Evolutionary conservation across 352 stramenopile genomes (phyloP).

Genomic region (Phytophthora meadii): DNA sequence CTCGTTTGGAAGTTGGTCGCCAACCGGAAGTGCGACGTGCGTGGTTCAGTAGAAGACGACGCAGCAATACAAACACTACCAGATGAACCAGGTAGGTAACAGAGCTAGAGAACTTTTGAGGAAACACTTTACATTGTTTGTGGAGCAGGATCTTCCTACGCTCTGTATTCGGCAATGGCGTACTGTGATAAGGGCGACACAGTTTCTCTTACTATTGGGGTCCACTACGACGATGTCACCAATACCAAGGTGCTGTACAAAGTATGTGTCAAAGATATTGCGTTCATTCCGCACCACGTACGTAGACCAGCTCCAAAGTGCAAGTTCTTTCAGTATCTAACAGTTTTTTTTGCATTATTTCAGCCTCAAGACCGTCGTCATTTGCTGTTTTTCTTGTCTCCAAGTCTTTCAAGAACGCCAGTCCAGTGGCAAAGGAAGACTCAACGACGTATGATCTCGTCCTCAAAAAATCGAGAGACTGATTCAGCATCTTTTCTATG

Average conservation of each 20-base stretch:
- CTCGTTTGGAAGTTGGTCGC: slow-evolving; percentile 32
- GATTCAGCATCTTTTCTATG: slow-evolving; percentile 18
- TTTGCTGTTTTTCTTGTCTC: slow-evolving; percentile 11
- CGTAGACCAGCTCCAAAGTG: not conserved
- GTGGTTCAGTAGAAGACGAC: slow-evolving; percentile 18
- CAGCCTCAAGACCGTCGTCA: slow-evolving; percentile 25
- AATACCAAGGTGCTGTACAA: slow-evolving; percentile 10
- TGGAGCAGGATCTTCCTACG: slow-evolving; percentile 6
- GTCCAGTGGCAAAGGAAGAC: slow-evolving; percentile 24
- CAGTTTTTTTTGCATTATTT: not conserved
- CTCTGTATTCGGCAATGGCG: slow-evolving; percentile 24
- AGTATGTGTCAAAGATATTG: slow-evolving; percentile 24
- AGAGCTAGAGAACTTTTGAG: no score
- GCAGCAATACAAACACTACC: slow-evolving; percentile 4
- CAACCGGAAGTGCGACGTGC: slow-evolving; percentile 24
- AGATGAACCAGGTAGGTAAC: slow-evolving; percentile 7
- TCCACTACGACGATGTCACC: not conserved
- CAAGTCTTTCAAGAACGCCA: not conserved
- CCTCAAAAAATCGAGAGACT: not conserved
- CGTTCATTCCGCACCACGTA: slow-evolving; percentile 28
- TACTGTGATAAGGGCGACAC: slow-evolving; percentile 29
- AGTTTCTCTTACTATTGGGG: slow-evolving; percentile 21
- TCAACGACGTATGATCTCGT: not conserved
- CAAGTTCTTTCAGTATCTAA: no score
- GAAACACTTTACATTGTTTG: no score